Percentiles rank a stretch among this genome's conserved stretches.
Conservation (phyloP, 345 rosid species). For the Gossypium thurberi region DNA sequence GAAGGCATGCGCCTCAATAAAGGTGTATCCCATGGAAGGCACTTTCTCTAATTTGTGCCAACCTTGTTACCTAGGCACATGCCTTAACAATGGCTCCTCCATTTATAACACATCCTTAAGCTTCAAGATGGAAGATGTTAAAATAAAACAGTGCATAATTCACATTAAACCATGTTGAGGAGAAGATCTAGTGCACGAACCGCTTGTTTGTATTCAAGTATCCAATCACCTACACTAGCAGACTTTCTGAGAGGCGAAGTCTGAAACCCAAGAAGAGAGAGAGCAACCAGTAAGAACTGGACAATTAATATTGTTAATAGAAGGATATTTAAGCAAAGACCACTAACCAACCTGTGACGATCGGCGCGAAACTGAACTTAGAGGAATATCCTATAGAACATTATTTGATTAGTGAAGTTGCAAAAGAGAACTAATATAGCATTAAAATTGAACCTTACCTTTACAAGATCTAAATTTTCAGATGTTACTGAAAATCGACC, state of each 20-base stretch:
- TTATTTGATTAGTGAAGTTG: conserved; percentile 39
- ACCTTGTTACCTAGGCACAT: neutral
- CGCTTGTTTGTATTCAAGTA: conserved; percentile 55
- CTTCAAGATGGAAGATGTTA: neutral
- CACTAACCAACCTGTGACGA: conserved; percentile 68
- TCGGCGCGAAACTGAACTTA: conserved; percentile 69
- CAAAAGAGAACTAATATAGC: conserved; percentile 12
- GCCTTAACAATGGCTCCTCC: neutral
- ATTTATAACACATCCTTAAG: conserved; percentile 1
- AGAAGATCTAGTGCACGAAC: conserved; percentile 30
- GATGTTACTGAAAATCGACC: conserved; percentile 98
- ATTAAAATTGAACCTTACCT: conserved; percentile 45
- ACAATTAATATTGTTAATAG: conserved; percentile 1
- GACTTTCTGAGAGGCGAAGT: conserved; percentile 85
- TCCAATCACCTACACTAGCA: conserved; percentile 97
- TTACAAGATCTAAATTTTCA: conserved; percentile 85
- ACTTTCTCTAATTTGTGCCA: neutral
- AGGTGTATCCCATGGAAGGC: neutral
- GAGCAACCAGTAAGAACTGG: conserved; percentile 18
- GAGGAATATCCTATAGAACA: conserved; percentile 74
- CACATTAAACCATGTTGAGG: neutral
- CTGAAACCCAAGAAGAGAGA: conserved; percentile 38
- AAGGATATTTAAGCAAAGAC: conserved; percentile 21
- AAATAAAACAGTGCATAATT: conserved; percentile 12
- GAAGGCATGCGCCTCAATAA: neutral